Conservation (phyloP, 768 basidiomycete genomes). For the Stropharia rugosoannulata region DNA sequence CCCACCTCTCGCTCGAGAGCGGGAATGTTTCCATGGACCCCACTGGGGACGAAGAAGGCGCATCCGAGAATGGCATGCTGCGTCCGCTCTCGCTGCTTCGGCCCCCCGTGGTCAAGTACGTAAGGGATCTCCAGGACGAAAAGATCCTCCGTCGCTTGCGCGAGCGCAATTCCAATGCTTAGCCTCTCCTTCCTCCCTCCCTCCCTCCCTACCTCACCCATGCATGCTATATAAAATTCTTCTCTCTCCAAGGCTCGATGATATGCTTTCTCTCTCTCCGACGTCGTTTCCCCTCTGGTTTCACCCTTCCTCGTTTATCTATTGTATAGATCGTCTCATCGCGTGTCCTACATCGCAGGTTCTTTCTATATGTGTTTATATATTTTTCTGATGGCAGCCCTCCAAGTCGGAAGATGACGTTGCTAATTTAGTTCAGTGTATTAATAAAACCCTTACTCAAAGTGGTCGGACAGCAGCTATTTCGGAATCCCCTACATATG, state of each 20-base stretch:
- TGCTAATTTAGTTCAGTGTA: not conserved
- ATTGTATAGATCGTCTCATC: not conserved
- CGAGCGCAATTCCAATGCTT: not conserved
- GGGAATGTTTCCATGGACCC: constrained; percentile 1
- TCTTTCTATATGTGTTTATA: not conserved
- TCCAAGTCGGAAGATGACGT: not conserved
- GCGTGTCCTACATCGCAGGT: not conserved
- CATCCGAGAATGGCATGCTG: not conserved
- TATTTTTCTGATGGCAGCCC: constrained; percentile 1
- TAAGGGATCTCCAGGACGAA: constrained; percentile 7
- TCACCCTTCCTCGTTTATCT: not conserved
- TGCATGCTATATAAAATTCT: no score
- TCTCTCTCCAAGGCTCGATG: not conserved
- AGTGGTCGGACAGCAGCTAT: not conserved
- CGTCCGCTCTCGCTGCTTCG: not conserved
- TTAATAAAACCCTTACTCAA: not conserved
- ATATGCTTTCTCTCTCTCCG: no score
- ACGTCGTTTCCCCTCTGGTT: not conserved
- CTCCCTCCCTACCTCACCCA: no score
- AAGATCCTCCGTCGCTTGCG: constrained; percentile 7
- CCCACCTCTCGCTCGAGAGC: not conserved
- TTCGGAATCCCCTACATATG: not conserved
- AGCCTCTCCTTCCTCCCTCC: no score
- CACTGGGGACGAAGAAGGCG: not conserved
- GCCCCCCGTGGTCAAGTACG: constrained; percentile 2